A percentile compares a stretch with the other conserved stretches of the same genome.
Evolutionary conservation across 768 basidiomycete genomes (phyloP).

Genomic region (Suillus brevipes): DNA sequence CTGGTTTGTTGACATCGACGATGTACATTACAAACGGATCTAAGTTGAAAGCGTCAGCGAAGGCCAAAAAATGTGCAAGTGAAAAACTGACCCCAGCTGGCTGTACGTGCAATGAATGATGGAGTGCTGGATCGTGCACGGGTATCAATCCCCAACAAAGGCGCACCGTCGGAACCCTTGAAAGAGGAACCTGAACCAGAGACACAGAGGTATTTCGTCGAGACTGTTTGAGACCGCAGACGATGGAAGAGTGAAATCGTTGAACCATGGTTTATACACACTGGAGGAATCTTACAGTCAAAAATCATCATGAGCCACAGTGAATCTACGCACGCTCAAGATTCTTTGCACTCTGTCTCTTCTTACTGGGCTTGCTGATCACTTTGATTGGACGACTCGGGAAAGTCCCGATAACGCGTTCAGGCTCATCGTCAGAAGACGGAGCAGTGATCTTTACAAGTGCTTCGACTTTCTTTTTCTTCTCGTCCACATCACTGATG

Average conservation of each 20-base stretch:
- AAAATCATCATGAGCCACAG: conserved; percentile 14
- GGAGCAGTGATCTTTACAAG: conserved; percentile 86
- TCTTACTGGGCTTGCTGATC: conserved; percentile 98
- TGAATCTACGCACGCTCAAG: conserved; percentile 70
- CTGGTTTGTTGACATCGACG: conserved; percentile 87
- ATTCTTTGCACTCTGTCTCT: conserved; percentile 91
- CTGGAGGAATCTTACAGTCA: conserved; percentile 42
- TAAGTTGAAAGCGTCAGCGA: conserved; percentile 25
- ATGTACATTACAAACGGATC: conserved; percentile 98
- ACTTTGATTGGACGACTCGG: conserved; percentile 96
- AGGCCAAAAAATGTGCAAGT: conserved; percentile 12
- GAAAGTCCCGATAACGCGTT: conserved; percentile 85
- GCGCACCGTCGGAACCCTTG: conserved; percentile 89
- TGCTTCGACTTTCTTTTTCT: conserved; percentile 94
- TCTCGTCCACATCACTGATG: conserved; percentile 93
- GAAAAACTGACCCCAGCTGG: conserved; percentile 74
- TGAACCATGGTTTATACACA: conserved; percentile 94
- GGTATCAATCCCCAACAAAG: conserved; percentile 78
- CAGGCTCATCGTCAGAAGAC: conserved; percentile 75
- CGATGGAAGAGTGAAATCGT: conserved; percentile 96
- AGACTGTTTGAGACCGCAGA: conserved; percentile 92
- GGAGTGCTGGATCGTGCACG: conserved; percentile 71
- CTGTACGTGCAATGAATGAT: conserved; percentile 87
- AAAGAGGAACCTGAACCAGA: conserved; percentile 91
- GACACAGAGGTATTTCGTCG: conserved; percentile 94